Evolutionary conservation across 495 filamentous ascomycete species (phyloP), one percentile per base, ranked within the genome.

Genomic region (Penicillium mononematosum): DNA sequence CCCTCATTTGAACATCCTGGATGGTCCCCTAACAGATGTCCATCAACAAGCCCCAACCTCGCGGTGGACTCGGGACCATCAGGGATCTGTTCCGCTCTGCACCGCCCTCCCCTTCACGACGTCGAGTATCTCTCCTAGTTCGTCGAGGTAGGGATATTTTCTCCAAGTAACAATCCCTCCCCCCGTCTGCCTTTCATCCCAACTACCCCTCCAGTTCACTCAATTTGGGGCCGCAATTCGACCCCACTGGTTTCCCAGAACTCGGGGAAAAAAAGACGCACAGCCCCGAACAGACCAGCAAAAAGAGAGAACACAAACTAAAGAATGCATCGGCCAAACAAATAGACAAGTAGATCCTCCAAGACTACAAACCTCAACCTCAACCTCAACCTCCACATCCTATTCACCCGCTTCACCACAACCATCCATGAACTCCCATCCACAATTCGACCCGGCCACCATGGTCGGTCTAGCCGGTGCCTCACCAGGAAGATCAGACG

Each of bases 71-170:
- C 59, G 71, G 71, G 45, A 55, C 63, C 50, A 62, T 75, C 51
- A 62, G 67, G 59, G 66, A 71, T 56, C 62, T 75, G 57, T 76
- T 75, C 61, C 71, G 68, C 49, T 69, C 70, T 65, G 53, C 61
- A 56, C 60, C 60, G 17, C 60, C 73, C 20, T 63, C 69, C 48
- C 66, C 66, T 44, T 68, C 73, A 48, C 70, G 68, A 39, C 69
- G 58, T 59, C 63, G 70, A 56, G 62, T 71, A 31, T 72, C 70
- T 47, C 56, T 70, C 44, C 60, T 77, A 19, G 62, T 75, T 55
- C 74, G 73, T 62, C 74, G 75, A 70, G 70, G 72, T 55, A 71
- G 72, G 59, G 64, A 62, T 64, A 58, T 73, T 19, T 70, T 77
- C 61, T 67, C 63, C 66, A 73, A 76, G 73, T 77, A 78, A 63